phyloP scores from a whole-genome alignment of 2,329 filamentous ascomycete species.

The Fusarium robinianum region DNA sequence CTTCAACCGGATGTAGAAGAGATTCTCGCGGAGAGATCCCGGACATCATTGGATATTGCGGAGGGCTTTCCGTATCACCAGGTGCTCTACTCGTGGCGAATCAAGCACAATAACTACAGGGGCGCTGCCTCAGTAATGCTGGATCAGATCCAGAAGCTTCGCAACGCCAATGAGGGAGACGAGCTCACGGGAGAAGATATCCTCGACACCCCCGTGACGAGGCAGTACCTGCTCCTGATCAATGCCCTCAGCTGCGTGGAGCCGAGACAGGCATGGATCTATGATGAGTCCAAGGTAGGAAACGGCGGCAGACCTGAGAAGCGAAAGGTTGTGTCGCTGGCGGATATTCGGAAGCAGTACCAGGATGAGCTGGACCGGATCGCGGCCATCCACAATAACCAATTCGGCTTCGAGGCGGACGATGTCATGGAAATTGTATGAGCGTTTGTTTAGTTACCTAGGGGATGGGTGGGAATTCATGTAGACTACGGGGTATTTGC shows the following conservation, averaged over 20 bases:
- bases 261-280: constrained; percentile 79
- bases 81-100: constrained; percentile 88
- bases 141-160: constrained; percentile 66
- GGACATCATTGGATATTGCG: constrained; percentile 67
- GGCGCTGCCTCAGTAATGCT: constrained; percentile 70
- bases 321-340: constrained; percentile 81
- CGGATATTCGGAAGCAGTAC: constrained; percentile 86
- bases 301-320: constrained; percentile 46
- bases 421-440: constrained; percentile 59
- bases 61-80: constrained; percentile 81
- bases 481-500: constrained; percentile 35
- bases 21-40: constrained; percentile 73
- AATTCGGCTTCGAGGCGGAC: constrained; percentile 74
- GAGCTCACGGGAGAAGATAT: constrained; percentile 58
- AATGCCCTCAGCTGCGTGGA: constrained; percentile 89
- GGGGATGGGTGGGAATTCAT: constrained; percentile 18
- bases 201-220: constrained; percentile 67
- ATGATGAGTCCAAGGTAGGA: constrained; percentile 42
- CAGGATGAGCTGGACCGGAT: constrained; percentile 87
- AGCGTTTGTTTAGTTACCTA: constrained; percentile 21
- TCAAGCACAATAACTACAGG: constrained; percentile 82
- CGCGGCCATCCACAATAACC: constrained; percentile 83
- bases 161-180: constrained; percentile 62
- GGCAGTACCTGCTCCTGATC: constrained; percentile 87
- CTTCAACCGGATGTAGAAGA: constrained; percentile 80